Percentiles rank a stretch among this genome's conserved stretches.
phyloP scores from a whole-genome alignment of 2,329 filamentous ascomycete genomes.

The Trichoderma sp. region DNA sequence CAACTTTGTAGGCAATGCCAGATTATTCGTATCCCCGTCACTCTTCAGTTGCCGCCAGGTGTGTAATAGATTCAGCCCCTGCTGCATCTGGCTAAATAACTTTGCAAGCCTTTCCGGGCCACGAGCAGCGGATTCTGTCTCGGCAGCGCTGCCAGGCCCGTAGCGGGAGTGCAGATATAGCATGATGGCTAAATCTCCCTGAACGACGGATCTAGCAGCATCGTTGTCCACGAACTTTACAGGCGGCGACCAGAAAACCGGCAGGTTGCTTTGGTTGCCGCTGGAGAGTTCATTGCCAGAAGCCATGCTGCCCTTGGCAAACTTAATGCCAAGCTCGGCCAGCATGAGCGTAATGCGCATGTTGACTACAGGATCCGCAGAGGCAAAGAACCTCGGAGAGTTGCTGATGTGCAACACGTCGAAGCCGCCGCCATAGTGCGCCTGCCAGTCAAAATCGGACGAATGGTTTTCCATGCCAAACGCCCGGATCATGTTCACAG shows the following conservation, averaged over 20 bases:
- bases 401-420: constrained; percentile 70
- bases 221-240: constrained; percentile 58
- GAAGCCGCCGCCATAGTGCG: constrained; percentile 73
- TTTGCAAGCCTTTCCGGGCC: constrained; percentile 34
- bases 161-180: constrained; percentile 59
- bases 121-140: constrained; percentile 26
- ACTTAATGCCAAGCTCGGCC: constrained; percentile 45
- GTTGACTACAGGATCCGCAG: constrained; percentile 47
- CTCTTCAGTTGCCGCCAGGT: constrained; percentile 31
- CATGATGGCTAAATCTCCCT: constrained; percentile 53
- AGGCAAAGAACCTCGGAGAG: constrained; percentile 50
- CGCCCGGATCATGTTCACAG: constrained; percentile 66
- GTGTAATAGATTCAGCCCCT: constrained; percentile 35
- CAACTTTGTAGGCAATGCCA: constrained; percentile 25
- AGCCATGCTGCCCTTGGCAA: constrained; percentile 44
- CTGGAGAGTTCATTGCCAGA: not conserved
- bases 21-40: constrained; percentile 17
- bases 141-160: constrained; percentile 29
- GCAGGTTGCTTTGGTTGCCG: not conserved
- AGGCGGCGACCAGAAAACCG: constrained; percentile 21
- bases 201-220: constrained; percentile 41
- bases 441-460: constrained; percentile 69
- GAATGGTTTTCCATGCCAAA: constrained; percentile 84
- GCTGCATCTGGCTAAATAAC: constrained; percentile 42
- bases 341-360: constrained; percentile 50